These are phyloP conservation scores for Metschnikowia corniflorae DNA, from an alignment of 805 yeast species.

Conservation along the genomic window DNA sequence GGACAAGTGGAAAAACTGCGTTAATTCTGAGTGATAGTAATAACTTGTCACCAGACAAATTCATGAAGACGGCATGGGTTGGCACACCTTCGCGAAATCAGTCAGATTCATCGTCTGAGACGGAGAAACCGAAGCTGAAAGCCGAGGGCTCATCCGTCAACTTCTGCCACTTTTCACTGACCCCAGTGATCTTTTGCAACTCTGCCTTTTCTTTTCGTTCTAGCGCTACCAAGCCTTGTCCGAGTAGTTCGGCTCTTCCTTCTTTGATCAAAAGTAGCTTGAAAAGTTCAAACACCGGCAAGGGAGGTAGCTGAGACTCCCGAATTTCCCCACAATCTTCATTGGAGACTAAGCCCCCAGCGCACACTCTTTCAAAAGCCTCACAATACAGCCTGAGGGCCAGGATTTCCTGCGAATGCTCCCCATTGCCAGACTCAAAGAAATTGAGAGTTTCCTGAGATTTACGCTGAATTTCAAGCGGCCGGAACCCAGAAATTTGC, in stretches of 20 bases:
- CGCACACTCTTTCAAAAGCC: slow-evolving; percentile 23
- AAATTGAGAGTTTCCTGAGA: slow-evolving; percentile 24
- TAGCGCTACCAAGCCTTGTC: slow-evolving; percentile 30
- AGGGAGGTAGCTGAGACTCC: slow-evolving; percentile 29
- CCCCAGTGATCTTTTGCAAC: slow-evolving; percentile 27
- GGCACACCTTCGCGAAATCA: no score
- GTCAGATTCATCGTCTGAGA: slow-evolving; percentile 10
- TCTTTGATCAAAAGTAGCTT: slow-evolving; percentile 43
- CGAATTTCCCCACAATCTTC: slow-evolving; percentile 65
- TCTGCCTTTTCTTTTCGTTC: slow-evolving; percentile 30
- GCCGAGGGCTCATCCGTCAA: slow-evolving; percentile 24
- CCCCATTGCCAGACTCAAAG: slow-evolving; percentile 2
- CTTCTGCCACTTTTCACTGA: slow-evolving; percentile 53
- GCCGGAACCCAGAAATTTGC: slow-evolving; percentile 79
- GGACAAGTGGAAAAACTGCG: no score
- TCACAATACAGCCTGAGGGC: slow-evolving; percentile 27
- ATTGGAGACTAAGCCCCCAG: slow-evolving; percentile 27
- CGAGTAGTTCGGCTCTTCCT: slow-evolving; percentile 35
- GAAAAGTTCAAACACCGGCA: slow-evolving; percentile 66
- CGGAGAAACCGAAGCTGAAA: slow-evolving; percentile 33
- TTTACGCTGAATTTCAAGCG: slow-evolving; percentile 43
- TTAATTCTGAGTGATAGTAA: no score
- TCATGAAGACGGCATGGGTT: no score
- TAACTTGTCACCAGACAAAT: no score
- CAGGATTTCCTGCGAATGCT: slow-evolving; percentile 10